Base-by-base conservation (phyloP, 352 stramenopile genomes). In the Phytophthora kernoviae region DNA sequence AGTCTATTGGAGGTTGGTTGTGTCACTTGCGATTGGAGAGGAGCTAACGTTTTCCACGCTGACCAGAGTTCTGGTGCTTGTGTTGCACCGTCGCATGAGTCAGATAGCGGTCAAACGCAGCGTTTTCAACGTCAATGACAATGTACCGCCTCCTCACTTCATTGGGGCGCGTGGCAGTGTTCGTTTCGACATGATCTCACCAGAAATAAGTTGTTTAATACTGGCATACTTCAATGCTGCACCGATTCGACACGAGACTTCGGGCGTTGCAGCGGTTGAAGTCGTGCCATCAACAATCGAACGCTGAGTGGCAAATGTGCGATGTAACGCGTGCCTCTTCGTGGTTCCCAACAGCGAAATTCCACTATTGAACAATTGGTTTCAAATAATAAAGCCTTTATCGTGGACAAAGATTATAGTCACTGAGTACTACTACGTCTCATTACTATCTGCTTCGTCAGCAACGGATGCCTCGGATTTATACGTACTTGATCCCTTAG, bases 1-100 rank as follows among this genome's bases (percentile, higher is more conserved):
- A 68, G 54, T 68, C 54, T 63, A 46, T 68, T 21, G 24, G 42
- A 43, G n/a, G n/a, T n/a, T n/a, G n/a, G n/a, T n/a, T n/a, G n/a
- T n/a, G n/a, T n/a, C n/a, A 50, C 49, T 4, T 59, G 60, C 45
- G 46, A 68, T 54, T 26, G 17, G 24, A 26, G 37, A 18, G 41
- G 50, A 61, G 36, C 45, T 51, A 36, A 57, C 46, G 54, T 52
- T 21, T 44, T 57, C 46, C 26, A n/a, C 40, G 24, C 24, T 40
- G 33, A 40, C 33, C 33, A 40, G 11, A 30, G 24, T 30, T 30
- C 24, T 30, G 24, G 24, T 30, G 24, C 46, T 40, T 32, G 24
- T 53, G 37, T 27, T 57, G 54, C n/a, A 59, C 26, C 47, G 54
- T 69, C 61, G 33, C 61, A 69, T 58, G 45, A 22, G n/a, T 44